Base-by-base conservation (phyloP, 2,329 filamentous ascomycete genomes). In the Tolypocladium endophyticum region DNA sequence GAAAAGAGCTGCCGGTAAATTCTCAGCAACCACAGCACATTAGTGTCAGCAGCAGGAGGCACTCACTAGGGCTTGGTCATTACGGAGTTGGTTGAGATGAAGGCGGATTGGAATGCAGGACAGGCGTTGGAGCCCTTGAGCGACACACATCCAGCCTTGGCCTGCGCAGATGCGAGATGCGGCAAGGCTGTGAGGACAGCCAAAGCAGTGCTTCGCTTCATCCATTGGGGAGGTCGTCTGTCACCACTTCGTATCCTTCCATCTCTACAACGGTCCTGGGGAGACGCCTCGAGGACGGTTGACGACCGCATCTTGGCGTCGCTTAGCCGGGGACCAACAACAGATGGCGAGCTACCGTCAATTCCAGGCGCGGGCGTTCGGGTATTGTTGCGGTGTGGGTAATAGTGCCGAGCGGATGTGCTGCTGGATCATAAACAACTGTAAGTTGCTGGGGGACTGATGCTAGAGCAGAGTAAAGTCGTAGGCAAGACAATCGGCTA, bases 81-180 rank as follows among this genome's bases (percentile, higher is more conserved):
- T 59, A 71, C 74, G 52, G 75, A 74, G 69, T 82, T 80, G 39
- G 84, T 88, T 38, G 88, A 90, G 62, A 95, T 79, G 0, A 88
- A 91, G 8, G 89, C 84, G 47, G 80, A 78, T 70, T 82, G 80
- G 72, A 92, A 95, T 3, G 89, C 88, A 55, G 87, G 79, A 73
- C 90, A 95, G 59, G 80, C 74, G 6, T 79, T 86, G 38, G 90
- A 93, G 62, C 81, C 85, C 60, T 82, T 74, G 41, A 95, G 80
- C 35, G 90, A 86, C 66, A 94, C 82, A 71, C 90, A 81, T 43
- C 69, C 63, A 20, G 59, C 61, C 18, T 61, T 63, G 35, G 61
- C 59, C 59, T 75, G 72, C 79, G 71, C 75, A 69, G 69, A 64
- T 41, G 70, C 70, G 47, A 74, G 62, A 35, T 61, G 60, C n/a